Conservation (phyloP, 305 asterid species). For the Fraxinus platypoda region DNA sequence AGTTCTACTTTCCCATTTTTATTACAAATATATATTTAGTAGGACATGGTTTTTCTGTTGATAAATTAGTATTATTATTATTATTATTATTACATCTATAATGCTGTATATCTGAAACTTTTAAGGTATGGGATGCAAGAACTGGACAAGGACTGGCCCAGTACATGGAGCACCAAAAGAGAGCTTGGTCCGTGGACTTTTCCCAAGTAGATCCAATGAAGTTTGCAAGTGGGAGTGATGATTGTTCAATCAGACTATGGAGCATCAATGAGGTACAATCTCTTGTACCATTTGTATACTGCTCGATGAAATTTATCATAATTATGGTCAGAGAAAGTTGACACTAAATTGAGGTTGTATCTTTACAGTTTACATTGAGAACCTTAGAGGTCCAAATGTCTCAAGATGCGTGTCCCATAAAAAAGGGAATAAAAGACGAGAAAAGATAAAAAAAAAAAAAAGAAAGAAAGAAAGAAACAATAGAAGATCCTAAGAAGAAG, state of each 20-base stretch:
- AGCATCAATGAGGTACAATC: slow-evolving; percentile 49
- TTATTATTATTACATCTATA: background rate
- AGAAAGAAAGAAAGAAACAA: background rate
- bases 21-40: background rate
- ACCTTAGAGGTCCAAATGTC: background rate
- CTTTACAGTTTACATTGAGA: background rate
- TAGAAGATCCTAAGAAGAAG: background rate
- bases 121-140: slow-evolving; percentile 54
- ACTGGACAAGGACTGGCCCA: slow-evolving; percentile 42
- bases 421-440: background rate
- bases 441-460: background rate
- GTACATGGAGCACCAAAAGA: slow-evolving; percentile 45
- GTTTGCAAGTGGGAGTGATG: slow-evolving; percentile 74
- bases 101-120: slow-evolving; percentile 8
- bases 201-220: slow-evolving; percentile 53
- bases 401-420: background rate
- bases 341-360: background rate
- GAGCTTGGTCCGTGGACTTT: slow-evolving; percentile 75
- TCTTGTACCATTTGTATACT: background rate
- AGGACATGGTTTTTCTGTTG: background rate
- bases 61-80: background rate
- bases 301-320: background rate
- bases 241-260: slow-evolving; percentile 65
- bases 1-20: background rate
- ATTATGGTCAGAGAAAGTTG: background rate